These are phyloP conservation scores for Trichoderma brevicompactum DNA, from an alignment of 2,329 filamentous ascomycete genomes.

Conservation along the genomic window DNA sequence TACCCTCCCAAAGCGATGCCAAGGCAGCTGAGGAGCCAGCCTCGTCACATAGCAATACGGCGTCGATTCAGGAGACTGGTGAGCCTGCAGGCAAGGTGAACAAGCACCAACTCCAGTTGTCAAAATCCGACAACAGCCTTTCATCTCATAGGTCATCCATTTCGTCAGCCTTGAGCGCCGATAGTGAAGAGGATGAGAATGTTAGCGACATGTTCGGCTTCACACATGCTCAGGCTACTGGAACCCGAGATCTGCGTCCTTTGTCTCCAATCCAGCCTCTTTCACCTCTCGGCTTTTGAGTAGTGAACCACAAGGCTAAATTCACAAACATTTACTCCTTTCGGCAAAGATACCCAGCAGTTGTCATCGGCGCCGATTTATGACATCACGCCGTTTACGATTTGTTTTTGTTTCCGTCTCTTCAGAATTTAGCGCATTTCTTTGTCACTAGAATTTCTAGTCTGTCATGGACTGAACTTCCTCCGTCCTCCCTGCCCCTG, in stretches of 20 bases:
- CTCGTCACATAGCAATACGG: constrained; percentile 69
- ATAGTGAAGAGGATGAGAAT: constrained; percentile 43
- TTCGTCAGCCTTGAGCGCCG: constrained; percentile 53
- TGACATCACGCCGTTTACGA: constrained; percentile 45
- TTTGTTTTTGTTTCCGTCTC: constrained; percentile 29
- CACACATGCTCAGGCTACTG: constrained; percentile 34
- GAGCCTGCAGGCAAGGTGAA: constrained; percentile 41
- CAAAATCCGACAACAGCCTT: constrained; percentile 50
- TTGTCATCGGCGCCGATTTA: constrained; percentile 36
- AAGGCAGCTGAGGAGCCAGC: constrained; percentile 30
- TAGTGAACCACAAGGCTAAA: constrained; percentile 20
- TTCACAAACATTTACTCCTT: constrained; percentile 14
- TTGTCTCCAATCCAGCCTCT: constrained; percentile 69
- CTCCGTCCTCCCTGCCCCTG: not conserved
- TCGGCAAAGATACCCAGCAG: constrained; percentile 29
- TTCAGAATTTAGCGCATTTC: constrained; percentile 26
- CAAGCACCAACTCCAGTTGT: constrained; percentile 50
- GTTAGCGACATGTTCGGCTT: constrained; percentile 20
- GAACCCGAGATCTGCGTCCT: constrained; percentile 52
- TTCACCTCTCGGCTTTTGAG: constrained; percentile 63
- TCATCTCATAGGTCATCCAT: constrained; percentile 49
- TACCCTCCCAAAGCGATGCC: constrained; percentile 35
- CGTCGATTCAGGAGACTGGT: constrained; percentile 40
- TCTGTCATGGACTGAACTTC: constrained; percentile 5
- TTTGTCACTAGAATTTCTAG: constrained; percentile 12